phyloP scores from a whole-genome alignment of 148 eudicot genomes.

The Gaultheria prostrata region DNA sequence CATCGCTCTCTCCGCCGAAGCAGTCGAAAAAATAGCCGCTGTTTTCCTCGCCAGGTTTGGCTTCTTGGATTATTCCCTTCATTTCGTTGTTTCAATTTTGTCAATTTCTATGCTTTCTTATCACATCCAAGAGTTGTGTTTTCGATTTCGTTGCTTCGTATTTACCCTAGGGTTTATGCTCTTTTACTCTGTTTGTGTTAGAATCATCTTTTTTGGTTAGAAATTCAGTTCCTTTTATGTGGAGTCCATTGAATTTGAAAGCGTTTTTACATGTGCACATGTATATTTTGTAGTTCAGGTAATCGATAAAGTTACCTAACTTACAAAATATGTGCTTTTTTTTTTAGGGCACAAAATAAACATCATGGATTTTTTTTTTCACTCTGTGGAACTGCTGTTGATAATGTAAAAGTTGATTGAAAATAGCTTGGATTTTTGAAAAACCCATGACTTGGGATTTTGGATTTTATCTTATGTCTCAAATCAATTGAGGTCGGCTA shows the following conservation, averaged over 20 bases:
- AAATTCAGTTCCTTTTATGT: not conserved
- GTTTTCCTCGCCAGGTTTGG: not conserved
- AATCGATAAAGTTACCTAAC: not conserved
- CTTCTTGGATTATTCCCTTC: not conserved
- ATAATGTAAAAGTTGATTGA: not conserved
- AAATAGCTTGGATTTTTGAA: not conserved
- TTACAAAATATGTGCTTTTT: not conserved
- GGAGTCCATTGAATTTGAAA: not conserved
- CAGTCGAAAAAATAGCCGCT: not conserved
- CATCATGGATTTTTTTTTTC: not conserved
- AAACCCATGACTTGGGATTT: not conserved
- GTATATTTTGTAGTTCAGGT: not conserved
- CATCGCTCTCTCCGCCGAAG: too few species aligned
- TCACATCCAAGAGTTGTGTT: not conserved
- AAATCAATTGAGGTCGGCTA: too few species aligned
- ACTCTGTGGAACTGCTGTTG: not conserved
- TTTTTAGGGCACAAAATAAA: not conserved
- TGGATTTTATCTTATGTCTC: not conserved
- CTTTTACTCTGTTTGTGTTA: not conserved
- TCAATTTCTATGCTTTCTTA: not conserved
- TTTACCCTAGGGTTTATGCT: not conserved
- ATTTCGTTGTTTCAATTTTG: not conserved
- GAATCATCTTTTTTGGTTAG: not conserved
- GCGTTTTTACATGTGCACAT: not conserved
- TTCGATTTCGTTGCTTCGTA: not conserved